These are phyloP conservation scores for Avena insularis DNA, from an alignment of 176 grass and related monocot species.

Conservation along the genomic window DNA sequence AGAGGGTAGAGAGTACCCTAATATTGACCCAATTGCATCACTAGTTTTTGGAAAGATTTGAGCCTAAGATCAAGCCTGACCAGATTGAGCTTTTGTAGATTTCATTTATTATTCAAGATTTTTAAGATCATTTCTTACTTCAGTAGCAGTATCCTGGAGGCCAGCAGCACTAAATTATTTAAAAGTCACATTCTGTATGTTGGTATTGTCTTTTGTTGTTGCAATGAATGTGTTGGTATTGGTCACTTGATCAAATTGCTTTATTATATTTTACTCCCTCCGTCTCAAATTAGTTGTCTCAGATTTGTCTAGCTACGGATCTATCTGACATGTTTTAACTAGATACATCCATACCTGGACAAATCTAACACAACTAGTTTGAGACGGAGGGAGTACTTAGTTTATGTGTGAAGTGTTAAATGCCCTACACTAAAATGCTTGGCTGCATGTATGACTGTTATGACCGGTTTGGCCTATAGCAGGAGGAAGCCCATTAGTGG, in stretches of 20 bases:
- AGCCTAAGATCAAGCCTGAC: neutral
- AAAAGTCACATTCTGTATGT: neutral
- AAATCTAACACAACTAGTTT: no score
- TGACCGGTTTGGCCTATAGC: no score
- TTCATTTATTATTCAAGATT: neutral
- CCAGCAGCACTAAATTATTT: neutral
- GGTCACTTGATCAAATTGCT: neutral
- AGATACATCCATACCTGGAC: no score
- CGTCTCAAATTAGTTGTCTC: no score
- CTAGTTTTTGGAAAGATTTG: neutral
- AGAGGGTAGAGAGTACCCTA: neutral
- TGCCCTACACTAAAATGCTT: neutral
- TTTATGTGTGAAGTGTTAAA: neutral
- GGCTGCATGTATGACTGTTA: neutral
- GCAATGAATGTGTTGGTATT: neutral
- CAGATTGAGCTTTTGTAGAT: neutral
- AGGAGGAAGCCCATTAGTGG: no score
- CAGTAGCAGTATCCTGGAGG: neutral
- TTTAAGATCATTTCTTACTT: constrained; percentile 9
- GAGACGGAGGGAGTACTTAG: neutral
- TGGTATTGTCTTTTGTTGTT: neutral
- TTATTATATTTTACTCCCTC: neutral
- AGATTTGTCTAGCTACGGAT: no score
- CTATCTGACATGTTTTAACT: no score
- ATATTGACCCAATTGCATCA: no score